Conservation (phyloP, 2,329 filamentous ascomycete species). For the Proliferodiscus dingleyae region DNA sequence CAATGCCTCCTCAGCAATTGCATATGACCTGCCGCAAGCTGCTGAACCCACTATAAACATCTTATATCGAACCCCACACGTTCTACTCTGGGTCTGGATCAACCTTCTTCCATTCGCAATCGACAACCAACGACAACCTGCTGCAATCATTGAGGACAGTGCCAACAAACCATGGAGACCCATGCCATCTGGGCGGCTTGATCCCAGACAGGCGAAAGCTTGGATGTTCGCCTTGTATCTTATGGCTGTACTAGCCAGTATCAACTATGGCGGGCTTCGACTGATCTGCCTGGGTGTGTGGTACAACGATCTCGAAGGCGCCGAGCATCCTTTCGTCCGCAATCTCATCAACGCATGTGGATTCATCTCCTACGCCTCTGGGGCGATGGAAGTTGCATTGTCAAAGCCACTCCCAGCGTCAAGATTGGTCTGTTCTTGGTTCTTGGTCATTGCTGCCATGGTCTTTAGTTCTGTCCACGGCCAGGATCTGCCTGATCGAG, state of each 20-base stretch:
- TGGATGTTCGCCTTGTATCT: background rate
- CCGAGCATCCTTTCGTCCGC: background rate
- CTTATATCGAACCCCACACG: background rate
- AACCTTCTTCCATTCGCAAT: conserved; percentile 5
- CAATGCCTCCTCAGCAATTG: background rate
- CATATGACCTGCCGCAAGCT: background rate
- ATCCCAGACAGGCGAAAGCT: background rate
- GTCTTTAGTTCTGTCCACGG: conserved; percentile 25
- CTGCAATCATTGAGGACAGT: conserved; percentile 25
- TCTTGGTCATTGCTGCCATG: background rate
- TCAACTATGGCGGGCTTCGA: background rate
- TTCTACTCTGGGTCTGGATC: conserved; percentile 3
- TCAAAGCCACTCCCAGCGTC: background rate
- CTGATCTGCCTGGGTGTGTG: conserved; percentile 2
- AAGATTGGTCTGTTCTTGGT: background rate
- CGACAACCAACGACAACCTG: conserved; percentile 24
- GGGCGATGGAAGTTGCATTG: conserved; percentile 1
- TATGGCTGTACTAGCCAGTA: background rate
- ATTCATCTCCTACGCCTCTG: background rate
- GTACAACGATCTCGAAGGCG: conserved; percentile 4
- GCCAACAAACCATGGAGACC: conserved; percentile 32
- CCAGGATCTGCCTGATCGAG: conserved; percentile 29
- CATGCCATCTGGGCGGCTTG: conserved; percentile 27
- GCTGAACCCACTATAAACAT: background rate
- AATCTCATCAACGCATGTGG: conserved; percentile 8